These are phyloP conservation scores for Annulohypoxylon maeteangense DNA, from an alignment of 495 filamentous ascomycete genomes.

Conservation along the genomic window DNA sequence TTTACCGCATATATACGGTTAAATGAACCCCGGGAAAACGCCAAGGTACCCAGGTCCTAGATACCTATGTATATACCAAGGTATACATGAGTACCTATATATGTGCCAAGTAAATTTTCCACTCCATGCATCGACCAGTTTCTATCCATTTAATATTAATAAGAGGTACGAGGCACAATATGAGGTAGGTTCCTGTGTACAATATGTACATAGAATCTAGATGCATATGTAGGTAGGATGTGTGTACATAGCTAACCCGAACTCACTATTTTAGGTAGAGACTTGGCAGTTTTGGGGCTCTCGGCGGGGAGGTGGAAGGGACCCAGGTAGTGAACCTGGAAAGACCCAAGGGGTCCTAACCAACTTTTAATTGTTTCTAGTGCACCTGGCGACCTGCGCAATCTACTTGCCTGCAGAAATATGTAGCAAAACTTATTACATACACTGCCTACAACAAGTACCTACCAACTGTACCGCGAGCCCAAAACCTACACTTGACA, in stretches of 20 bases:
- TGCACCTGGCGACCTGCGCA: not conserved
- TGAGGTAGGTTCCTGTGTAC: too few species aligned
- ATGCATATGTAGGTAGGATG: conserved; percentile 8
- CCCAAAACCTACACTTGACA: conserved; percentile 17
- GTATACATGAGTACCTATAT: too few species aligned
- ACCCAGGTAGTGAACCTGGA: not conserved
- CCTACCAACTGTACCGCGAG: conserved; percentile 9
- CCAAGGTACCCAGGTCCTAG: too few species aligned
- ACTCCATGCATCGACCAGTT: too few species aligned
- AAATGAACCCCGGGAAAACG: too few species aligned
- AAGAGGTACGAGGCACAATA: too few species aligned
- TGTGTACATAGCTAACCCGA: conserved; percentile 16
- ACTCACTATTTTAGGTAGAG: conserved; percentile 23
- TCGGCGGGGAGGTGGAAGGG: conserved; percentile 31
- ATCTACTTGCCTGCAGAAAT: conserved; percentile 33
- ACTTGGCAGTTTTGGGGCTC: conserved; percentile 28
- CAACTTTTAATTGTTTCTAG: conserved; percentile 23
- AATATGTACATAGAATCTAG: not conserved
- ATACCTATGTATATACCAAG: too few species aligned
- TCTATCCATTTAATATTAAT: too few species aligned
- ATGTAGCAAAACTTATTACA: conserved; percentile 30
- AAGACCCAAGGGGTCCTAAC: conserved; percentile 25
- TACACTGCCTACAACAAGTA: conserved; percentile 15
- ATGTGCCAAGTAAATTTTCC: too few species aligned
- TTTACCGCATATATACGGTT: too few species aligned